Base-by-base conservation (phyloP, 805 yeast genomes). In the Zygosaccharomyces siamensis region DNA sequence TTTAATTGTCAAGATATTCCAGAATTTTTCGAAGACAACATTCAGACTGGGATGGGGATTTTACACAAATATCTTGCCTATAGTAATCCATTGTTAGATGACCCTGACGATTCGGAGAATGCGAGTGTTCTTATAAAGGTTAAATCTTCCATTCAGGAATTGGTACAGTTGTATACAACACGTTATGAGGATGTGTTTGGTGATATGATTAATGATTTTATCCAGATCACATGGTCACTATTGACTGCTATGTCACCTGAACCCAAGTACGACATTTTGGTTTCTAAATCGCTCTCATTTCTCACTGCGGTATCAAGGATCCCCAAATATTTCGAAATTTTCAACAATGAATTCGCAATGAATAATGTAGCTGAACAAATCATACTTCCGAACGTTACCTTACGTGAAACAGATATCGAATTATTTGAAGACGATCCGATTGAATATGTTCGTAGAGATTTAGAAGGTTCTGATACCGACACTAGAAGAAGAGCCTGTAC, bases 1-100 rank as follows among this genome's bases (percentile, higher is more conserved):
- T 79, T 93, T 61, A 93, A 93, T 67, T 92, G 97, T 69, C 99
- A 95, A 70, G 99, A 93, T 69, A 84, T 93, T 46, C 99, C 99
- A 1, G 99, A 90, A 68, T 93, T 92, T 63, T 93, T 93, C 64
- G 99, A 95, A 70, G 98, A 93, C 69, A 79, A 93, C 64, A 70
- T 93, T 67, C 71, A 75, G 36, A 72, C 70, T 14, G 89, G 95
- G 46, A 87, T 95, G 93, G 74, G 74, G 4, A 78, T 90, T 26
- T 73, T 90, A 57, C 95, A 89, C 64, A 86, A 86, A 68, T 92
- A 90, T 64, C 73, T 93, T 49, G 70, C 75, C 36, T 88, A 81
- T 62, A 62, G 72, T 12, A 81, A 82, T 49, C 71, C 77, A 0
- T 54, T 81, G 44, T 66, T 86, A 4, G 80, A 74, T 16, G 80